A percentile compares a stretch with the other conserved stretches of the same genome.
Evolutionary conservation across 108 stramenopile species (phyloP).

Genomic region (Licmophora abbreviata): DNA sequence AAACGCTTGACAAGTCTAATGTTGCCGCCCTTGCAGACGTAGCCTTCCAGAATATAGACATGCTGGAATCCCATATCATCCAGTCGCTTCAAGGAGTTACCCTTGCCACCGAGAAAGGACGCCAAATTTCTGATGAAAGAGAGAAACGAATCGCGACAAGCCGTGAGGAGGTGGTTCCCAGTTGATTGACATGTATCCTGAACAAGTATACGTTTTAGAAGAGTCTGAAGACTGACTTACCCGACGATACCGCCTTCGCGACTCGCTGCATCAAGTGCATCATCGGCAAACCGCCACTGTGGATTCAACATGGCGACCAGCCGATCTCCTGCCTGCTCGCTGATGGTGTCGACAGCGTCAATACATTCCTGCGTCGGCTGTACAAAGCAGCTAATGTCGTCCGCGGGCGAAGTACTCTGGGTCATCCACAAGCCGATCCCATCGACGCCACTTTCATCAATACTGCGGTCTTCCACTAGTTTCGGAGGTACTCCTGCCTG

Average conservation of each 20-base stretch:
- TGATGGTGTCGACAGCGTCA: constrained; percentile 46
- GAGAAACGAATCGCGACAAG: too few relatives aligned
- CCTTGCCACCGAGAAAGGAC: constrained; percentile 84
- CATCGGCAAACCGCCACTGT: constrained; percentile 83
- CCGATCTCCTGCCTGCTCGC: constrained; percentile 20
- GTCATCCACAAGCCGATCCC: constrained; percentile 74
- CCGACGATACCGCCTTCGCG: constrained; percentile 47
- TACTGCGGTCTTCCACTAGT: constrained; percentile 68
- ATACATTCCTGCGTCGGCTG: constrained; percentile 78
- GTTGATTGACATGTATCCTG: too few relatives aligned
- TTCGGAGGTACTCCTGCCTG: constrained; percentile 53
- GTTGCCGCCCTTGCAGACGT: constrained; percentile 82
- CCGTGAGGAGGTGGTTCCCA: too few relatives aligned
- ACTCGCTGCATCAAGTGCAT: constrained; percentile 73
- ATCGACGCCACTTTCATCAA: constrained; percentile 86
- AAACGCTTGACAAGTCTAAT: constrained; percentile 70
- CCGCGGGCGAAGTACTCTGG: constrained; percentile 32
- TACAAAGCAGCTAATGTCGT: constrained; percentile 66
- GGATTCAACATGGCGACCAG: constrained; percentile 68
- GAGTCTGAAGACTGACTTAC: too few relatives aligned
- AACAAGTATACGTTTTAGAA: too few relatives aligned
- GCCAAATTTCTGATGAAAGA: too few relatives aligned
- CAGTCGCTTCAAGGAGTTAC: constrained; percentile 44
- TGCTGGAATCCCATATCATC: constrained; percentile 52
- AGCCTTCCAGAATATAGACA: constrained; percentile 70